Conservation (phyloP, 2,329 filamentous ascomycete species). For the Thelonectria discophora region DNA sequence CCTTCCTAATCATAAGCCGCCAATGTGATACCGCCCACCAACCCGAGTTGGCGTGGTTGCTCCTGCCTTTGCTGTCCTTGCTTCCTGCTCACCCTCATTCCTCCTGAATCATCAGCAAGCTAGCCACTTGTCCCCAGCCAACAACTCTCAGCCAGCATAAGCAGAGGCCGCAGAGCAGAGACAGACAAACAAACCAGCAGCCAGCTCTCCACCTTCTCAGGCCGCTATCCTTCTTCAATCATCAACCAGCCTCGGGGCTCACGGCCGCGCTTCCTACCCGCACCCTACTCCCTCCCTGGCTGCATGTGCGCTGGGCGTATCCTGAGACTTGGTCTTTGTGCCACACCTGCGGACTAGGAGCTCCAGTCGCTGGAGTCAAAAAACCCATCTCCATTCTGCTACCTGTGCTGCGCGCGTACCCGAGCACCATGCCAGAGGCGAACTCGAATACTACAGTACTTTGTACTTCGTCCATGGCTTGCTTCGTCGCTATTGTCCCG, state of each 20-base stretch:
- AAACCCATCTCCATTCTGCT: conserved; percentile 13
- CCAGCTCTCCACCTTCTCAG: conserved; percentile 25
- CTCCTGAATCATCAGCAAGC: not conserved
- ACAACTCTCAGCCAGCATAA: conserved; percentile 5
- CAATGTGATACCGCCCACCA: conserved; percentile 15
- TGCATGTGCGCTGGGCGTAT: conserved; percentile 21
- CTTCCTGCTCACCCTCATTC: not conserved
- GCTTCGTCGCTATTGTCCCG: conserved; percentile 7
- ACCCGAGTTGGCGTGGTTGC: conserved; percentile 2
- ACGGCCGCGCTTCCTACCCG: conserved; percentile 34
- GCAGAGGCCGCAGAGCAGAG: not conserved
- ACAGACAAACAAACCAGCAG: conserved; percentile 12
- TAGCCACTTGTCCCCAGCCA: not conserved
- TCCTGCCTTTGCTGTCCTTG: not conserved
- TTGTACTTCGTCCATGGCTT: no score
- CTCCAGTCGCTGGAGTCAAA: conserved; percentile 25
- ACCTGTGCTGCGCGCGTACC: conserved; percentile 19
- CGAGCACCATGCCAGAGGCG: conserved; percentile 9
- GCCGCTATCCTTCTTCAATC: conserved; percentile 37
- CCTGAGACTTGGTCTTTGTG: conserved; percentile 34
- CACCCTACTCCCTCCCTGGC: conserved; percentile 39
- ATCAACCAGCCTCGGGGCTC: conserved; percentile 39
- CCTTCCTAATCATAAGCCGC: conserved; percentile 2
- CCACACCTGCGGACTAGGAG: conserved; percentile 34
- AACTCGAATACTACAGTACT: not conserved